Conservation (phyloP, 164 flowering plant genomes). For the Vitis rotundifolia region DNA sequence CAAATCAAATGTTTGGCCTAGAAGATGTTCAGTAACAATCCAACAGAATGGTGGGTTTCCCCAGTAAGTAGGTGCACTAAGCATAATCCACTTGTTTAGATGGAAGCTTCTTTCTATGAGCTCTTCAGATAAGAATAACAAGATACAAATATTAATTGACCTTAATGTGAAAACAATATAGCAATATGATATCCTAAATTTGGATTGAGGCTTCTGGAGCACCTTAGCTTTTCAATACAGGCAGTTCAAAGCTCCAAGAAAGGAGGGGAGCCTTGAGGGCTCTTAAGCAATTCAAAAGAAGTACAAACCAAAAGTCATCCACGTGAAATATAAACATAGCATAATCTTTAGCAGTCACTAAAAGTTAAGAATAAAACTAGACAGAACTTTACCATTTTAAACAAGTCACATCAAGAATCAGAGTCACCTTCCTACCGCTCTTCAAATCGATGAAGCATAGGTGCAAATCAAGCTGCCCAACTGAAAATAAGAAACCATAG, state of each 20-base stretch:
- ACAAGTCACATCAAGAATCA: conserved; percentile 64
- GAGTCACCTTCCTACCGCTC: conserved; percentile 41
- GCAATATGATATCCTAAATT: not conserved
- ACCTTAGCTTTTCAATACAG: too few species aligned
- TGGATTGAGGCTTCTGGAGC: not conserved
- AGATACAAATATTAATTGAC: not conserved
- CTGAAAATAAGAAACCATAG: conserved; percentile 40
- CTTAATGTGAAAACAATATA: not conserved
- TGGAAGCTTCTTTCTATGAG: not conserved
- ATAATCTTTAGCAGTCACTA: not conserved
- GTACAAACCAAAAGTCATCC: too few species aligned
- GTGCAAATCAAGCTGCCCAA: conserved; percentile 56
- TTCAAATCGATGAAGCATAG: conserved; percentile 55
- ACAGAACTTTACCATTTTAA: conserved; percentile 53
- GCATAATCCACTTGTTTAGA: not conserved
- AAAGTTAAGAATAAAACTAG: not conserved
- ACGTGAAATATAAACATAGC: too few species aligned
- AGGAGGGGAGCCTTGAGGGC: not conserved
- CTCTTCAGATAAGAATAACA: too few species aligned
- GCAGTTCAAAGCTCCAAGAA: not conserved
- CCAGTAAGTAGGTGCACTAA: not conserved
- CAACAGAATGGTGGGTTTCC: not conserved
- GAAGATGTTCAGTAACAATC: not conserved
- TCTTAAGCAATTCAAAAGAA: too few species aligned
- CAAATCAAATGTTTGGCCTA: too few species aligned